Conservation (phyloP, 208 protist genomes). For the Crithidia brevicula region DNA sequence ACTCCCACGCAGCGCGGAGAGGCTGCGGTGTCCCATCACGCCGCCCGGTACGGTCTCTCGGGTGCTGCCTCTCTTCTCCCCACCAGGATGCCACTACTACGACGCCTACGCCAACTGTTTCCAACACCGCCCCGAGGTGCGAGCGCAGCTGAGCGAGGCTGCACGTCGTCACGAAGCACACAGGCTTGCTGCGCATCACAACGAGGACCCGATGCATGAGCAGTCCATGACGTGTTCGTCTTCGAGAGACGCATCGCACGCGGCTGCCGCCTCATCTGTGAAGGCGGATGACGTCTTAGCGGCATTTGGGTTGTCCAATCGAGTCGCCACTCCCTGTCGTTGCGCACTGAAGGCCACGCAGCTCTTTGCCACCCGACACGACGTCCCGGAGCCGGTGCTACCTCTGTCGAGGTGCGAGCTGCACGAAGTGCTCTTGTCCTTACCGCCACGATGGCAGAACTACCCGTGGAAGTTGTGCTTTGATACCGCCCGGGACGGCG, state of each 20-base stretch:
- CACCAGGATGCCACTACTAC: slow-evolving; percentile 24
- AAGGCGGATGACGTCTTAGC: background rate
- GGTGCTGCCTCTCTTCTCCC: slow-evolving; percentile 14
- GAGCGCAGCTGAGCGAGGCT: slow-evolving; percentile 3
- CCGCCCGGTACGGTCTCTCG: slow-evolving; percentile 22
- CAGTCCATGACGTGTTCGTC: no score
- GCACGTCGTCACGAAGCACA: background rate
- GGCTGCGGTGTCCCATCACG: no score
- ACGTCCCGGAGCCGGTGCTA: slow-evolving; percentile 20
- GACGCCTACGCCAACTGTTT: slow-evolving; percentile 32
- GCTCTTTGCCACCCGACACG: slow-evolving; percentile 19
- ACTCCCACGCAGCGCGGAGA: no score
- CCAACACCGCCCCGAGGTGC: slow-evolving; percentile 25
- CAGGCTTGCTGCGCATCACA: background rate
- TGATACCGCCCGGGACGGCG: slow-evolving; percentile 61
- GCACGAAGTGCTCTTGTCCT: slow-evolving; percentile 49
- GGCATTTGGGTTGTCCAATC: no score
- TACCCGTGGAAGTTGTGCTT: slow-evolving; percentile 63
- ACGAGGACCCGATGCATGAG: background rate
- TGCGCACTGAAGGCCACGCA: slow-evolving; percentile 27
- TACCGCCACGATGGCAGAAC: slow-evolving; percentile 50
- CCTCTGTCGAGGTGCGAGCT: slow-evolving; percentile 55
- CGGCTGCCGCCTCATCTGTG: background rate
- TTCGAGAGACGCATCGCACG: background rate
- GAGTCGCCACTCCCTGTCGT: background rate